Evolutionary conservation across 148 eudicot genomes (phyloP), one percentile per base, ranked within the genome.

Genomic region (Spergularia marina): DNA sequence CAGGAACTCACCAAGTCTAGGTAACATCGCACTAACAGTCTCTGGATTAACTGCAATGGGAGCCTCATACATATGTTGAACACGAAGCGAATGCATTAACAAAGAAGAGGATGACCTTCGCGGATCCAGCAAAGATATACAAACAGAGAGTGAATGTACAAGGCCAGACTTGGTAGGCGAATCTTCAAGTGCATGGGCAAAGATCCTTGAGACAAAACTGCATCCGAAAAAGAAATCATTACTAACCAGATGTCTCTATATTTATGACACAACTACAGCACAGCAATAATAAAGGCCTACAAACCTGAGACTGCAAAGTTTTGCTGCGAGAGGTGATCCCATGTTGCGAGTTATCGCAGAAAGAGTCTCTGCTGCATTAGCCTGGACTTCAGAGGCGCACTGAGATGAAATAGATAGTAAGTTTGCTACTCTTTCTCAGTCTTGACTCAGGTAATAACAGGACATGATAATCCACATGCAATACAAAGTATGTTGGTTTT

Each of bases 71-170:
- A 87, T 81, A 77, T 90, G 96, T 77, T 92, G 98, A 81, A 84
- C 86, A 73, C 94, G 88, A 63, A 92, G 76, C 44, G 97, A 84
- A 83, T 95, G 87, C 74, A 92, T 78, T n/a, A 88, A 65, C 64
- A 87, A 85, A 73, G 93, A 82, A 47, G 93, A 84, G 62, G 84
- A 77, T 12, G 96, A 90, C 88, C 93, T 86, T 84, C 88, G 90
- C 34, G 98, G 96, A 85, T 95, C 98, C 87, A 95, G 78, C 80
- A 95, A 83, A 68, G 98, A 95, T 78, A 95, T 89, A 84, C 97
- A 95, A 17, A 95, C 97, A 67, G 94, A 87, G 70, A 95, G 82
- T 44, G 94, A 89, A 82, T 92, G 86, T 61, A 95, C 94, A 78
- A 95, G 91, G 68, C 89, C 88, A 18, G 94, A 95, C 79, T 83